Percentiles rank a stretch among this genome's conserved stretches.
Conservation (phyloP, 192 early-diverging fungal genomes). For the Geranomyces variabilis region DNA sequence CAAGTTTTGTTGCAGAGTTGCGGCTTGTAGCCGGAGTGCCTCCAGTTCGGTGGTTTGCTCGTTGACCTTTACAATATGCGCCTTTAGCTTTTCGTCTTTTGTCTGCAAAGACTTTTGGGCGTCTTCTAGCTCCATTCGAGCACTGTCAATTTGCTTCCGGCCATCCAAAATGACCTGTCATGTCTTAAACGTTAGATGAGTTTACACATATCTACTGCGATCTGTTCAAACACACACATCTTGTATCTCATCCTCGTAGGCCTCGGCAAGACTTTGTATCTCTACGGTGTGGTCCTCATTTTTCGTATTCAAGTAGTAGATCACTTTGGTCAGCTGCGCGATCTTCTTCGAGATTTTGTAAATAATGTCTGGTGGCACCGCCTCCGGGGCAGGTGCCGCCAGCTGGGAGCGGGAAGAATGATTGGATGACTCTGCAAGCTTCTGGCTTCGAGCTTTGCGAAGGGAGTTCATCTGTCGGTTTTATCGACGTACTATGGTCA, state of each 20-base stretch:
- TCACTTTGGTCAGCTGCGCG: constrained; percentile 64
- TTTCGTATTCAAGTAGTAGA: constrained; percentile 66
- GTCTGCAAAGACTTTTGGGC: constrained; percentile 10
- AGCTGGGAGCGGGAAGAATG: not conserved
- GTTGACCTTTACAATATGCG: not conserved
- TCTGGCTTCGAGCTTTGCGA: constrained; percentile 8
- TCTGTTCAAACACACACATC: constrained; percentile 34
- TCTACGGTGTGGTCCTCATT: constrained; percentile 58
- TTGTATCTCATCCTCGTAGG: constrained; percentile 53
- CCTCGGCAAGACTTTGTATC: constrained; percentile 50
- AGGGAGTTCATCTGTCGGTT: constrained; percentile 1
- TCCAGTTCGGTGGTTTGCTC: not conserved
- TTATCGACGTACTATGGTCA: too few relatives aligned
- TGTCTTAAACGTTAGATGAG: not conserved
- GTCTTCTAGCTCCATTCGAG: constrained; percentile 34
- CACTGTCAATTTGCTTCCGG: constrained; percentile 12
- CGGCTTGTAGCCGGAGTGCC: not conserved
- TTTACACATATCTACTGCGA: not conserved
- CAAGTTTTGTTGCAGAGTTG: constrained; percentile 9
- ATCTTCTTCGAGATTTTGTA: constrained; percentile 65
- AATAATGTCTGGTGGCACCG: constrained; percentile 33
- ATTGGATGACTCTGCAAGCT: not conserved
- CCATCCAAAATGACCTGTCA: constrained; percentile 30
- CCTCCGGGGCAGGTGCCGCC: not conserved
- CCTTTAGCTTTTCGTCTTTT: not conserved